phyloP scores from a whole-genome alignment of 2,329 filamentous ascomycete species.

The Daldinia eschscholtzii region DNA sequence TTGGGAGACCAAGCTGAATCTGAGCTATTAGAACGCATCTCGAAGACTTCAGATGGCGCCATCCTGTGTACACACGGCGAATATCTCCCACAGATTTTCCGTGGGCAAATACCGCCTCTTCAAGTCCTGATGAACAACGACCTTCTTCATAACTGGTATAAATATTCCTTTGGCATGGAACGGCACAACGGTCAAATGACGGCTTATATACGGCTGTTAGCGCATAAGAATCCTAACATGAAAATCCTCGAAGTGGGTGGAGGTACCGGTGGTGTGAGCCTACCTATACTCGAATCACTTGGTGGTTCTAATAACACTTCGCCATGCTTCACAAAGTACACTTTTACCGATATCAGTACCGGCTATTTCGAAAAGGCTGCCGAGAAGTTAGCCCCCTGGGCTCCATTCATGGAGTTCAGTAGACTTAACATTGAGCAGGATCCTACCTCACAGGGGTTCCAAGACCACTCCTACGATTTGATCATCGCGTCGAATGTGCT shows the following conservation, averaged over 20 bases:
- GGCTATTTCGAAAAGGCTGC: neutral
- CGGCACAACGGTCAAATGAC: neutral
- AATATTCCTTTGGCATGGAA: neutral
- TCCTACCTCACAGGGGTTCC: neutral
- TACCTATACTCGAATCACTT: neutral
- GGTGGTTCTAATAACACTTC: neutral
- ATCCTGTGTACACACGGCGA: neutral
- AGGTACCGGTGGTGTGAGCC: neutral
- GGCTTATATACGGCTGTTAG: neutral
- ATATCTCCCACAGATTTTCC: neutral
- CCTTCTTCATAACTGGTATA: neutral
- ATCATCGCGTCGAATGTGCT: constrained; percentile 1
- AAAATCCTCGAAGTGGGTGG: neutral
- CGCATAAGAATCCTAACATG: constrained; percentile 4
- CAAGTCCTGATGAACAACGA: constrained; percentile 1
- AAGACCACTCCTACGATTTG: constrained; percentile 1
- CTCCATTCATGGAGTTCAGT: neutral
- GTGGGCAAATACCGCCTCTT: neutral
- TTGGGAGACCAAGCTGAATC: neutral
- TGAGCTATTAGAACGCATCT: neutral
- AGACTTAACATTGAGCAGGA: neutral
- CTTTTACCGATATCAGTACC: neutral
- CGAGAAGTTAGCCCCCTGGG: neutral
- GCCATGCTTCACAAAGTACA: neutral
- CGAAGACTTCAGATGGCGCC: neutral